Base-by-base conservation (phyloP, 345 rosid genomes). In the Mangifera indica region DNA sequence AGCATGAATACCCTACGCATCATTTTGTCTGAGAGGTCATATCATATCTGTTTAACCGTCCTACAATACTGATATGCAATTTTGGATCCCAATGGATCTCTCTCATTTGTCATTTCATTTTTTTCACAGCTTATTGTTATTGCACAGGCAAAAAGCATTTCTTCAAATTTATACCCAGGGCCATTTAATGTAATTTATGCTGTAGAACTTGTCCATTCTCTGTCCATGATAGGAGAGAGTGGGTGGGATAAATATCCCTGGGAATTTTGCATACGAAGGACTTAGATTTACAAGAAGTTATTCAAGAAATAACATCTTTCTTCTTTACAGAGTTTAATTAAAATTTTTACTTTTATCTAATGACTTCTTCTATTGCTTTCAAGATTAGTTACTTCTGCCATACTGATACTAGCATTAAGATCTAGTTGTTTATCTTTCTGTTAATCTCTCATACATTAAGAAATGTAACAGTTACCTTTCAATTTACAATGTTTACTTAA, bases 1-100 rank as follows among this genome's bases (percentile, higher is more conserved):
- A 91, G 85, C 84, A 93, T 69, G 96, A 88, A 76, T 93, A 93
- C 75, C 98, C 98, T 10, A 93, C 98, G 63, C 90, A 93, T 55
- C 90, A 89, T 85, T 91, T 93, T 82, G 77, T 93, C 67, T 91
- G 84, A 89, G 77, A 71, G 37, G 75, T 60, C 77, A 24, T 49
- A 76, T 49, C 60, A 59, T 42, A 69, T 61, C 65, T 53, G 42
- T 70, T 77, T 77, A 72, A 72, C 72, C 67, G 52, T 71, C 66
- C 69, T 60, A 65, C 61, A 63, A 66, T 68, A 74, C 44, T 32
- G 68, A 80, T 72, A 75, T 78, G 73, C 80, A 77, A 73, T 80
- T 84, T 77, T 81, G 82, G 77, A 66, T 78, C 79, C 76, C 69
- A 32, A 74, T 72, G 66, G 77, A 45, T 70, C 60, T 26, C 67